phyloP scores from a whole-genome alignment of 2,329 filamentous ascomycete genomes.

The Leptographium wingfieldii region DNA sequence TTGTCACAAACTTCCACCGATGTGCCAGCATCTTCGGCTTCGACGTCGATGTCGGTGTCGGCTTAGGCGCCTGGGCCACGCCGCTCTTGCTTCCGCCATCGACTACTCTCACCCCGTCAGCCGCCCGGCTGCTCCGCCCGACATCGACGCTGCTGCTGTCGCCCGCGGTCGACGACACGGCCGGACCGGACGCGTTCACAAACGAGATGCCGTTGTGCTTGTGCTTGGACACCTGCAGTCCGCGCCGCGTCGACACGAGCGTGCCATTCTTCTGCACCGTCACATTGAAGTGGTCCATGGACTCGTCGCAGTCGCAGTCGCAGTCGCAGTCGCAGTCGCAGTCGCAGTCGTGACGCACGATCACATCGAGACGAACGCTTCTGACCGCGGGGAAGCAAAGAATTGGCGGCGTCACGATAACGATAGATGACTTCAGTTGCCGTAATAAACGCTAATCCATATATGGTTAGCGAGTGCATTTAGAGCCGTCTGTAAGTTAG shows the following conservation, averaged over 20 bases:
- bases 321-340: too few species aligned
- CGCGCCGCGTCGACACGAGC: slow-evolving; percentile 24
- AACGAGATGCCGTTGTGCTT: slow-evolving; percentile 27
- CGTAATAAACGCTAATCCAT: too few species aligned
- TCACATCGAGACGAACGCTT: not conserved
- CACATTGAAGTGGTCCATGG: slow-evolving; percentile 27
- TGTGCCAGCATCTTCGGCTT: slow-evolving; percentile 9
- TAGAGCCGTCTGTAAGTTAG: too few species aligned
- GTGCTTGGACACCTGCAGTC: slow-evolving; percentile 26
- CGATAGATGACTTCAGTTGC: too few species aligned
- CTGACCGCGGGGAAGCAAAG: too few species aligned
- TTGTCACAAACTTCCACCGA: slow-evolving; percentile 18
- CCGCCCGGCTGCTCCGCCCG: slow-evolving; percentile 7
- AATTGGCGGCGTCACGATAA: too few species aligned
- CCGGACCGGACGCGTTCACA: slow-evolving; percentile 21
- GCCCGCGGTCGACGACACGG: not conserved
- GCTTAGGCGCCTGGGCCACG: too few species aligned
- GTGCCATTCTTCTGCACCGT: slow-evolving; percentile 24
- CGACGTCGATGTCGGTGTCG: too few species aligned
- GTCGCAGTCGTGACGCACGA: too few species aligned
- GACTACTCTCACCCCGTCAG: slow-evolving; percentile 5
- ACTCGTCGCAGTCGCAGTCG: not conserved
- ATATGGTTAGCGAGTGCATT: too few species aligned
- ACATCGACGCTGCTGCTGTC: not conserved
- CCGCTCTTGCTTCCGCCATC: too few species aligned